Conservation (phyloP, 495 filamentous ascomycete genomes). For the Terfezia claveryi region DNA sequence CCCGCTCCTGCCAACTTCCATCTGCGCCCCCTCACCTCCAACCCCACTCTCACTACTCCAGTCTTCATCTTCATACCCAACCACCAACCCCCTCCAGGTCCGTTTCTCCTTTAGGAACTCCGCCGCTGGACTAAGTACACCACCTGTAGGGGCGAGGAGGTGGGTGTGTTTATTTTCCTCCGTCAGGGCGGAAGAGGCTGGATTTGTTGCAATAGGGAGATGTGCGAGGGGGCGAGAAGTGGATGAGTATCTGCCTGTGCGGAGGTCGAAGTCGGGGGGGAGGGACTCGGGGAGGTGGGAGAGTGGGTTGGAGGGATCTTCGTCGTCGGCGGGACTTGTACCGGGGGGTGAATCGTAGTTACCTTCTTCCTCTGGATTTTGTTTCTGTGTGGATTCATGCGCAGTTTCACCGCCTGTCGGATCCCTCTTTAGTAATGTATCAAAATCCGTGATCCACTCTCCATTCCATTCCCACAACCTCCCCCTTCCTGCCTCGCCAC, state of each 20-base stretch:
- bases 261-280: slow-evolving; percentile 78
- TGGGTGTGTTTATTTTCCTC: slow-evolving; percentile 7
- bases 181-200: slow-evolving; percentile 17
- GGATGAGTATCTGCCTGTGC: slow-evolving; percentile 70
- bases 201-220: slow-evolving; percentile 19
- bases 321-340: slow-evolving; percentile 14
- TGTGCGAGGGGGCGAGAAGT: slow-evolving; percentile 54
- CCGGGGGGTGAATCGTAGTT: not conserved
- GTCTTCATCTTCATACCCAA: slow-evolving; percentile 41
- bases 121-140: slow-evolving; percentile 69
- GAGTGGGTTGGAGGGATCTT: slow-evolving; percentile 34
- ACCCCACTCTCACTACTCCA: slow-evolving; percentile 22
- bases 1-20: slow-evolving; percentile 72
- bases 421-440: slow-evolving; percentile 18
- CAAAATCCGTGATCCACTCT: slow-evolving; percentile 27
- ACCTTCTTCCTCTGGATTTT: not conserved
- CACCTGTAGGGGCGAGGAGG: slow-evolving; percentile 46
- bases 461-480: slow-evolving; percentile 20
- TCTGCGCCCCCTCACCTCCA: slow-evolving; percentile 26
- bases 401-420: slow-evolving; percentile 3
- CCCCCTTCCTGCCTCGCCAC: slow-evolving; percentile 4
- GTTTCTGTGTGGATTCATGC: slow-evolving; percentile 5
- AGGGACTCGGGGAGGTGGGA: slow-evolving; percentile 22
- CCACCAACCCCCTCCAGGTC: slow-evolving; percentile 78
- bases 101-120: slow-evolving; percentile 63